Percentiles rank a stretch among this genome's conserved stretches.
These are phyloP conservation scores for Dentipellis fragilis DNA, from an alignment of 768 basidiomycete genomes.

Conservation along the genomic window DNA sequence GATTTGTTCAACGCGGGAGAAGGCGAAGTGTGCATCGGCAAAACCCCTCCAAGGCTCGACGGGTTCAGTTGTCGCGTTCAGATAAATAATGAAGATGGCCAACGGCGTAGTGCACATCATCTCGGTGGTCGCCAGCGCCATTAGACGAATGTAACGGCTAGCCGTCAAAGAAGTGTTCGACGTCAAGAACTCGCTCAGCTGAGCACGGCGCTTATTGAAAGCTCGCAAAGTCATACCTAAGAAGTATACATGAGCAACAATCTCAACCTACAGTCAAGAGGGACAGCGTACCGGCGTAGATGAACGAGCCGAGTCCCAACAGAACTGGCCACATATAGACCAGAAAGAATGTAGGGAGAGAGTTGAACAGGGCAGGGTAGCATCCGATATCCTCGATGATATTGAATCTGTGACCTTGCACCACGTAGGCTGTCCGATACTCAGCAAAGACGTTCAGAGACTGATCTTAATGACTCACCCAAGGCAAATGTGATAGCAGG, in stretches of 20 bases:
- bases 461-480: background rate
- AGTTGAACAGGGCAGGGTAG: slow-evolving; percentile 26
- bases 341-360: slow-evolving; percentile 22
- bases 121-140: no score
- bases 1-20: slow-evolving; percentile 28
- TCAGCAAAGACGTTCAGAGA: no score
- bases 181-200: slow-evolving; percentile 22
- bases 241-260: background rate
- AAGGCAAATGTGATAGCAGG: background rate
- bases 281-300: slow-evolving; percentile 24
- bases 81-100: slow-evolving; percentile 18
- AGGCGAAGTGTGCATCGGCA: slow-evolving; percentile 39
- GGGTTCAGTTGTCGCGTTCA: no score
- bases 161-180: slow-evolving; percentile 19
- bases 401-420: slow-evolving; percentile 43
- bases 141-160: no score
- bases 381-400: slow-evolving; percentile 42
- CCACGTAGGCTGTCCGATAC: no score
- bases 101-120: slow-evolving; percentile 27
- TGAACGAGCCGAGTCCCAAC: slow-evolving; percentile 17
- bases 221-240: slow-evolving; percentile 20
- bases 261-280: background rate
- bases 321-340: slow-evolving; percentile 19
- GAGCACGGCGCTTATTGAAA: slow-evolving; percentile 24
- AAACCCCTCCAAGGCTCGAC: slow-evolving; percentile 39